Percentiles rank a stretch among this genome's conserved stretches.
Evolutionary conservation across 352 stramenopile genomes (phyloP).

Genomic region (Phytophthora pinifolia): DNA sequence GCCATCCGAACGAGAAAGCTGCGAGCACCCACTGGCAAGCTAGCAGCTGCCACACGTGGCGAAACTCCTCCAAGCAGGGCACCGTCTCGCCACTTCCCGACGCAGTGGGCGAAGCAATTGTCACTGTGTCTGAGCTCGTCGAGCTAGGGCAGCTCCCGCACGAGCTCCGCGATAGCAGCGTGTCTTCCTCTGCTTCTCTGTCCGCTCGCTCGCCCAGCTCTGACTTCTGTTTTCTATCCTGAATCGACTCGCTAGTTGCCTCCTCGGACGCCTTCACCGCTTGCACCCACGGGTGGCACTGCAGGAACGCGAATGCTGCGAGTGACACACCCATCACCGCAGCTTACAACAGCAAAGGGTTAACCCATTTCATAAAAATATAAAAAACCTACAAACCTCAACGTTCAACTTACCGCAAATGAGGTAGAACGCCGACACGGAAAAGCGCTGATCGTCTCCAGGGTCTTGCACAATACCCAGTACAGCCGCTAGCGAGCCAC

Average conservation of each 20-base stretch:
- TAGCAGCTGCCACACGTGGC: conserved; percentile 49
- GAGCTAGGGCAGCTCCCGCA: conserved; percentile 16
- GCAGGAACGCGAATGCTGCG: conserved; percentile 53
- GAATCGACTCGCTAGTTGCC: background rate
- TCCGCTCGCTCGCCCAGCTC: conserved; percentile 5
- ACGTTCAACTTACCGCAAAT: conserved; percentile 44
- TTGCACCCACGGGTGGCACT: conserved; percentile 41
- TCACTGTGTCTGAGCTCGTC: conserved; percentile 9
- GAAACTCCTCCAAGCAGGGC: conserved; percentile 31
- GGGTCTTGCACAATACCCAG: conserved; percentile 62
- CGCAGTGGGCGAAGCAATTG: conserved; percentile 5
- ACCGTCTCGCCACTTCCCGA: conserved; percentile 8
- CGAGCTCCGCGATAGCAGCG: conserved; percentile 21
- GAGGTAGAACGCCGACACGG: conserved; percentile 58
- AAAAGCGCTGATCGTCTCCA: conserved; percentile 54
- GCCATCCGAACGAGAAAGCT: conserved; percentile 62
- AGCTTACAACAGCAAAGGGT: conserved; percentile 32
- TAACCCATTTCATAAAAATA: too few relatives aligned
- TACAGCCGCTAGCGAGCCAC: conserved; percentile 56
- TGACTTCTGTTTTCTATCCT: conserved; percentile 2
- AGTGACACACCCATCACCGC: conserved; percentile 57
- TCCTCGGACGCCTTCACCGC: conserved; percentile 15
- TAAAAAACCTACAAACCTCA: too few relatives aligned
- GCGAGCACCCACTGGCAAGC: conserved; percentile 56
- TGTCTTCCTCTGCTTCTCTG: conserved; percentile 28